These are phyloP conservation scores for Onygenales sp. DNA, from an alignment of 2,329 filamentous ascomycete genomes.

Conservation along the genomic window DNA sequence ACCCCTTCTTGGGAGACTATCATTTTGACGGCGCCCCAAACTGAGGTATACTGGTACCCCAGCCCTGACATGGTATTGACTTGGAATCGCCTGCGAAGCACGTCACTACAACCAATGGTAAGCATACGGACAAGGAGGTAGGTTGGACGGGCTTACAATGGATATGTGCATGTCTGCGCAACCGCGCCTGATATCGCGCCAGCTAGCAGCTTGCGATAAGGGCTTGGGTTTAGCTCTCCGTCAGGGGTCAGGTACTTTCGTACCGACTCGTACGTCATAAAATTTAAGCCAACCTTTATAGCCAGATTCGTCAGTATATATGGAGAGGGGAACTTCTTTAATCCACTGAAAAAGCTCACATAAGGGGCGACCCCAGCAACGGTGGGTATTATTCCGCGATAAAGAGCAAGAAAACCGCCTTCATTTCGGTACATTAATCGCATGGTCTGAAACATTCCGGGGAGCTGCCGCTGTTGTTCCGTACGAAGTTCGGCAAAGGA, in stretches of 20 bases:
- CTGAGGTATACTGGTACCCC: constrained; percentile 88
- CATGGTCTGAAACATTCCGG: constrained; percentile 88
- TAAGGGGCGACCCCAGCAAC: constrained; percentile 94
- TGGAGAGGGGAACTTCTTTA: not conserved
- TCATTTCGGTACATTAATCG: constrained; percentile 79
- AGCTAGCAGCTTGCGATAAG: constrained; percentile 72
- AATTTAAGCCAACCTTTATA: constrained; percentile 78
- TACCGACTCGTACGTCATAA: constrained; percentile 94
- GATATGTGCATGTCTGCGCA: constrained; percentile 95
- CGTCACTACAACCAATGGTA: constrained; percentile 51
- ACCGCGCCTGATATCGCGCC: constrained; percentile 93
- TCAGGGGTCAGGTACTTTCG: constrained; percentile 77
- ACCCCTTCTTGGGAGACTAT: constrained; percentile 80
- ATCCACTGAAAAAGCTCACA: constrained; percentile 41
- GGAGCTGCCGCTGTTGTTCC: constrained; percentile 50
- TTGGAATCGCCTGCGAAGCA: constrained; percentile 86
- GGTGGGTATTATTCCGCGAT: constrained; percentile 87
- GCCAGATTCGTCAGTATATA: constrained; percentile 13
- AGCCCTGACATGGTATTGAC: constrained; percentile 99
- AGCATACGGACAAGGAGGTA: constrained; percentile 5
- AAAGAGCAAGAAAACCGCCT: constrained; percentile 76
- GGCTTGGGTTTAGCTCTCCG: constrained; percentile 72
- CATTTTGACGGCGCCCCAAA: constrained; percentile 70
- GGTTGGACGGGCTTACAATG: constrained; percentile 56
- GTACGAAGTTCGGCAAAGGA: constrained; percentile 71